A percentile compares a stretch with the other conserved stretches of the same genome.
Evolutionary conservation across 768 basidiomycete genomes (phyloP).

Genomic region (Tulasnella sp.): DNA sequence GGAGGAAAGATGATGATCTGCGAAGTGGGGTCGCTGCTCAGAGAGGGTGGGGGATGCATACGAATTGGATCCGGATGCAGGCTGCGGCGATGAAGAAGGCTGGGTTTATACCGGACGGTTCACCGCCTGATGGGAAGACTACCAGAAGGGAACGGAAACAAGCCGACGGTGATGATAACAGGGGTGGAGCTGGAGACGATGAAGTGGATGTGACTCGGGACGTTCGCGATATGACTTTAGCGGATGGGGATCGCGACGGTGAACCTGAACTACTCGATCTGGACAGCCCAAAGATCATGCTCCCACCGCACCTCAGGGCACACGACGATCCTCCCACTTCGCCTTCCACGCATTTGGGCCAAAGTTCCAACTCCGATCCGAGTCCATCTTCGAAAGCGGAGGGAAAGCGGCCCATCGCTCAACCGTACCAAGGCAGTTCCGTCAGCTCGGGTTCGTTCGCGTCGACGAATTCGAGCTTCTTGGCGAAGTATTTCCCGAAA

Average conservation of each 20-base stretch:
- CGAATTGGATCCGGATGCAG: slow-evolving; percentile 59
- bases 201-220: neutral
- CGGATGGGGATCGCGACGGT: neutral
- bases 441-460: slow-evolving; percentile 59
- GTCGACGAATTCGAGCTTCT: slow-evolving; percentile 76
- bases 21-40: slow-evolving; percentile 88
- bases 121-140: slow-evolving; percentile 9
- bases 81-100: slow-evolving; percentile 33
- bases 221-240: neutral
- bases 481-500: slow-evolving; percentile 65
- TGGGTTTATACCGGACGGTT: neutral
- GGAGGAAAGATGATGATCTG: slow-evolving; percentile 73
- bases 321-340: slow-evolving; percentile 19
- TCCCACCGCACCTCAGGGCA: neutral
- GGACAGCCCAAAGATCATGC: slow-evolving; percentile 2
- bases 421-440: slow-evolving; percentile 27
- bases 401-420: neutral
- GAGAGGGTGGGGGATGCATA: slow-evolving; percentile 75
- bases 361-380: slow-evolving; percentile 19
- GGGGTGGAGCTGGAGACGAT: neutral
- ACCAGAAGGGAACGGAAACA: slow-evolving; percentile 18
- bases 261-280: too few species aligned
- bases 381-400: slow-evolving; percentile 12
- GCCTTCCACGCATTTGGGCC: slow-evolving; percentile 17
- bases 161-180: slow-evolving; percentile 19